Conservation (phyloP, 768 basidiomycete species). For the Polyporus arcularius region DNA sequence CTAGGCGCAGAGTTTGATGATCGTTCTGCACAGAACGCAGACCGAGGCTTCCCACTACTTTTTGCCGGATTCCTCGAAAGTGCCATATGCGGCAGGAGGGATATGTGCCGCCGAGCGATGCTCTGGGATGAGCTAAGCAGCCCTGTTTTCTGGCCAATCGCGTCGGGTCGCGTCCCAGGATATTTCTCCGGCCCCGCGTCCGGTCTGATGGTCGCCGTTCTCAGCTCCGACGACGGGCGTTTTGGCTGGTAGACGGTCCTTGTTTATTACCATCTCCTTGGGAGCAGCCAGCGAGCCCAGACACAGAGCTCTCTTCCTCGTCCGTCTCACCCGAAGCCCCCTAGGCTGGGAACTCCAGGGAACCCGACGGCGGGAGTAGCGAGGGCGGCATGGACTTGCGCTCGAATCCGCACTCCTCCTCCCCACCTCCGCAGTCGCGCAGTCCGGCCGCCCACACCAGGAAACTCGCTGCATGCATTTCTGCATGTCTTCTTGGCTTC, state of each 20-base stretch:
- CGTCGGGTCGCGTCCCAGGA: background rate
- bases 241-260: background rate
- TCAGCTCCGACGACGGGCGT: background rate
- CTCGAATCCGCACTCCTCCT: too few relatives aligned
- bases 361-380: background rate
- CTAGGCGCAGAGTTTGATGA: constrained; percentile 15
- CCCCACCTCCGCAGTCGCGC: too few relatives aligned
- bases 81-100: background rate
- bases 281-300: too few relatives aligned
- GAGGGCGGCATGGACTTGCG: too few relatives aligned
- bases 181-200: constrained; percentile 9
- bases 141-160: constrained; percentile 12
- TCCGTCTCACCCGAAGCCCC: background rate
- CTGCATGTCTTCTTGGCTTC: background rate
- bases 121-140: constrained; percentile 2
- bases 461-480: background rate
- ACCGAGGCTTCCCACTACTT: background rate
- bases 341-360: constrained; percentile 8
- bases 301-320: background rate
- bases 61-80: background rate
- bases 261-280: too few relatives aligned
- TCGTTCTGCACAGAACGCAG: constrained; percentile 1
- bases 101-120: background rate
- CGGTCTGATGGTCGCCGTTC: background rate
- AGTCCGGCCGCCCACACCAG: too few relatives aligned